phyloP scores from a whole-genome alignment of 257 asterid species.

The Perilla frutescens region DNA sequence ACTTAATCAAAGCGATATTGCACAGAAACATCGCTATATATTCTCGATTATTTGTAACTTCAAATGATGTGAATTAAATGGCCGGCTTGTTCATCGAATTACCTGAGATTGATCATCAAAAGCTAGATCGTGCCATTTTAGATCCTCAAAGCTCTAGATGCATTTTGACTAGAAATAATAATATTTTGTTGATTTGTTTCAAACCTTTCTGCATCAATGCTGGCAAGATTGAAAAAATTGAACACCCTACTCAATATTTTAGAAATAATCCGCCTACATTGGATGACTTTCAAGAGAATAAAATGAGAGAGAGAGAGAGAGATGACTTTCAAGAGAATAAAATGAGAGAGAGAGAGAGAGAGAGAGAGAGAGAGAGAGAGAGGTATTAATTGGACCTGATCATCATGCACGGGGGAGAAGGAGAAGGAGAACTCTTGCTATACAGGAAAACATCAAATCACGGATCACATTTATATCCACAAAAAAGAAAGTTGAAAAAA shows the following conservation, averaged over 20 bases:
- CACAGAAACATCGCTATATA: no score
- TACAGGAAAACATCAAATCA: conserved; percentile 4
- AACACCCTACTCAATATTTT: background rate
- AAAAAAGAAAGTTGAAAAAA: background rate
- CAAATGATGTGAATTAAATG: no score
- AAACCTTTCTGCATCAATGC: conserved; percentile 9
- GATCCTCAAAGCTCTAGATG: conserved; percentile 10
- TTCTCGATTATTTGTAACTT: background rate
- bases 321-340: conserved; percentile 17
- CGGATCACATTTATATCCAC: background rate
- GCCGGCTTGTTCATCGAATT: no score
- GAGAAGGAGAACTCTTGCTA: background rate
- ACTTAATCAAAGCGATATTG: no score
- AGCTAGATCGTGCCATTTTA: no score
- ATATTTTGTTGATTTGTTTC: background rate
- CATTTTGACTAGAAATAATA: conserved; percentile 26
- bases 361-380: no score
- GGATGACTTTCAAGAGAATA: conserved; percentile 16
- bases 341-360: no score
- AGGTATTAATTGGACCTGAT: background rate
- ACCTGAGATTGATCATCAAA: no score
- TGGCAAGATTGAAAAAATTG: conserved; percentile 16
- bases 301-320: no score
- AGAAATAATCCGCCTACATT: conserved; percentile 21
- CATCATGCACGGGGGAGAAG: background rate